These are phyloP conservation scores for Hypoxylon sp. DNA, from an alignment of 2,329 filamentous ascomycete species.

Conservation along the genomic window DNA sequence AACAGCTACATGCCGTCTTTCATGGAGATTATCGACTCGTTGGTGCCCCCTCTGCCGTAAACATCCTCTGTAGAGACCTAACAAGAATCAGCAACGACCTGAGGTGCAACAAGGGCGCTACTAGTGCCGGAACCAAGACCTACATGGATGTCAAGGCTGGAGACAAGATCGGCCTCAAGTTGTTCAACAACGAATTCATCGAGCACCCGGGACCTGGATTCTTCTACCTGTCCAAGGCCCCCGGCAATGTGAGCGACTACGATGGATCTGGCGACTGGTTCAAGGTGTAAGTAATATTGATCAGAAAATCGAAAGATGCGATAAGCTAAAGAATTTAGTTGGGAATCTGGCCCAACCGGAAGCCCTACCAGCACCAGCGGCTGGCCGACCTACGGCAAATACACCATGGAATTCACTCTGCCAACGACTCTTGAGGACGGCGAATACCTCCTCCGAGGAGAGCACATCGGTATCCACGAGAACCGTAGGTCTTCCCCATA, in stretches of 20 bases:
- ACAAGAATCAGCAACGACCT: conserved; percentile 51
- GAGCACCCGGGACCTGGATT: conserved; percentile 62
- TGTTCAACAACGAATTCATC: conserved; percentile 65
- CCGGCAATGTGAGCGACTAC: conserved; percentile 60
- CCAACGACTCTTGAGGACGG: conserved; percentile 59
- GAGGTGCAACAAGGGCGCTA: conserved; percentile 62
- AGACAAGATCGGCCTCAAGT: conserved; percentile 65
- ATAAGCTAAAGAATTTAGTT: conserved; percentile 35
- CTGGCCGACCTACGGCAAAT: conserved; percentile 58
- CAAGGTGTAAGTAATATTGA: conserved; percentile 54
- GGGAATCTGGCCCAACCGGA: conserved; percentile 53
- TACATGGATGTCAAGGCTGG: conserved; percentile 63
- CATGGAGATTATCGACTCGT: conserved; percentile 55
- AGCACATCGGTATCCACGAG: conserved; percentile 64
- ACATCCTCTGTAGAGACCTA: conserved; percentile 17
- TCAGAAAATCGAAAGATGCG: neutral
- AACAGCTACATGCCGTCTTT: conserved; percentile 59
- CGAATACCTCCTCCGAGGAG: conserved; percentile 62
- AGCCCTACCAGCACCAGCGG: conserved; percentile 46
- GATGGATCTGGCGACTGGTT: conserved; percentile 63
- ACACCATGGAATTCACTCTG: conserved; percentile 60
- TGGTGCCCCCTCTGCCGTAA: conserved; percentile 15
- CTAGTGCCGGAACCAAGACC: conserved; percentile 58
- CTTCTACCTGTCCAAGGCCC: conserved; percentile 62
- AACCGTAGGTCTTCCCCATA: conserved; percentile 41